Evolutionary conservation across 2,329 filamentous ascomycete genomes (phyloP).

Genomic region (Sporothrix pallida): DNA sequence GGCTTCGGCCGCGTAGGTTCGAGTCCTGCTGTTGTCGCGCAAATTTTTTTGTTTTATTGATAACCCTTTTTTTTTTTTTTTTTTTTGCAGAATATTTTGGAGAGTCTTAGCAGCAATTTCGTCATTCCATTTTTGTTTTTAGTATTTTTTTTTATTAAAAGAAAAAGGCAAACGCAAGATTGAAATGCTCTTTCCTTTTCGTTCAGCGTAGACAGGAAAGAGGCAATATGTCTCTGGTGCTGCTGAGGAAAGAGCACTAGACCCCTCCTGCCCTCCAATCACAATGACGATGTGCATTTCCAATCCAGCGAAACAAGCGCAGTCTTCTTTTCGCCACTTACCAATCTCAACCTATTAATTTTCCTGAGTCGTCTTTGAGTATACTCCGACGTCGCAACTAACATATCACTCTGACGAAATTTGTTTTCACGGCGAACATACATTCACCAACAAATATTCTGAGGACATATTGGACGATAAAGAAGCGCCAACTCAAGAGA

Average conservation of each 20-base stretch:
- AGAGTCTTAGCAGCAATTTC: background rate
- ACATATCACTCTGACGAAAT: background rate
- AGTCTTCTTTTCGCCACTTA: conserved; percentile 36
- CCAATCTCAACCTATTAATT: conserved; percentile 30
- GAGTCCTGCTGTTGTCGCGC: conserved; percentile 25
- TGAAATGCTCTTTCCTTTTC: no score
- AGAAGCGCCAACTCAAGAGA: background rate
- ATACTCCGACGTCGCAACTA: conserved; percentile 5
- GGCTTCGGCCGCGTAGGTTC: conserved; percentile 30
- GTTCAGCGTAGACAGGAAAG: background rate
- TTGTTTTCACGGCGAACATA: background rate
- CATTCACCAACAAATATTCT: background rate
- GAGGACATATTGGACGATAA: background rate
- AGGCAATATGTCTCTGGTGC: background rate
- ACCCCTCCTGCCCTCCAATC: conserved; percentile 26
- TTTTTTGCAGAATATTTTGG: background rate
- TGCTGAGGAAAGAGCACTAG: background rate
- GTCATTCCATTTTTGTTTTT: background rate
- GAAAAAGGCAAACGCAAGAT: background rate
- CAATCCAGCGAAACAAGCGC: conserved; percentile 33
- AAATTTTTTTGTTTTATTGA: conserved; percentile 11
- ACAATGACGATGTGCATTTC: conserved; percentile 31
- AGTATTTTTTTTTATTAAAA: background rate
- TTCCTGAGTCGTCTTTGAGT: background rate
- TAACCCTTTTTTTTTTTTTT: background rate